Base-by-base conservation (phyloP, 2,329 filamentous ascomycete genomes). In the Colletotrichum sp. region DNA sequence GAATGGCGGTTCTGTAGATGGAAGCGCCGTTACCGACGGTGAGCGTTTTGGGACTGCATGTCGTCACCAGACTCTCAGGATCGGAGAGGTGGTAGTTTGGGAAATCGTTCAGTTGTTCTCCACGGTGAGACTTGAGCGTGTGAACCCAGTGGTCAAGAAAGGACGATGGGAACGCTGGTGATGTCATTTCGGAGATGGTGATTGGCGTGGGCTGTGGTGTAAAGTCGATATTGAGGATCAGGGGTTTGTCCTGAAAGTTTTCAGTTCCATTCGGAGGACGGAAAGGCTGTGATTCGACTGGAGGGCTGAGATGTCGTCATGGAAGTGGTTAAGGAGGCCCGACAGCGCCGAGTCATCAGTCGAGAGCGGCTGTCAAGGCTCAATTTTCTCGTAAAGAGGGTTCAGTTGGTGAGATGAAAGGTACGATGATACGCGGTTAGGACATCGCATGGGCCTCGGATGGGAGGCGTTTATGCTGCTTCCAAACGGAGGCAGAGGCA, bases 11-110 rank as follows among this genome's bases (percentile, higher is more conserved):
- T 0, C 87, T 87, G 79, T 89, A 92, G 34, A 93, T 88, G 6
- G 88, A 89, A 21, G 88, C 85, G 7, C 92, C 92, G 1, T 90
- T 93, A 72, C 92, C 92, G 18, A 92, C 82, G 30, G 86, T 86
- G 77, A 93, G 89, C 7, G 86, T 85, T 21, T 82, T 84, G 0
- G 88, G 88, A 2, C 78, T 80, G 72, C 90, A 90, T 21, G 84
- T 86, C 7, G 88, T 88, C 71, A 91, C 84, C 70, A 93, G 85
- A 12, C 82, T 83, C 68, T 86, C 84, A 9, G 87, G 84, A 59
- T 89, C 82, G 62, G 81, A 78, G 64, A 85, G 81, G 78, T 88
- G 85, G 81, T 90, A 89, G 52, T 86, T 85, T 18, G 90, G 90
- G 49, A 91, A 86, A 77, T 90, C 87, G 69, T 81, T 60, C 18